Evolutionary conservation across 306 rosid species (phyloP).

Genomic region (Fragaria iinumae): DNA sequence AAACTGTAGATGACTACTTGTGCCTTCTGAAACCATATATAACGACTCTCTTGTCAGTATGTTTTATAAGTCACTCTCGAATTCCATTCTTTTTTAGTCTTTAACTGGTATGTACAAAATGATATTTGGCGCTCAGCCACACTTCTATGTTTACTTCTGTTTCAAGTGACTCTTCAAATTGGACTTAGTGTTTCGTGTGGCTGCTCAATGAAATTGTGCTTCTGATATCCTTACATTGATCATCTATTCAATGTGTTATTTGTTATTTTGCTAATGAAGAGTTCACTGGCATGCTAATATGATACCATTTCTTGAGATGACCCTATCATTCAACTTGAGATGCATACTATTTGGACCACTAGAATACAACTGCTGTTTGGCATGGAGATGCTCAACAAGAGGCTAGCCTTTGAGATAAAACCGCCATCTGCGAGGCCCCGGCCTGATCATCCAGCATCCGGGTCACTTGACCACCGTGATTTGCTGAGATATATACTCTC

Average conservation of each 20-base stretch:
- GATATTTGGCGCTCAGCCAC: conserved; percentile 20
- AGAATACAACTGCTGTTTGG: too few relatives aligned
- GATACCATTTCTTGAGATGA: too few relatives aligned
- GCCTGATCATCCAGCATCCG: too few relatives aligned
- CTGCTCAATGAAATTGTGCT: conserved; percentile 5
- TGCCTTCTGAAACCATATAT: conserved; percentile 8
- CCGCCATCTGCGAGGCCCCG: too few relatives aligned
- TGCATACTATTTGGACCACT: too few relatives aligned
- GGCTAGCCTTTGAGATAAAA: too few relatives aligned
- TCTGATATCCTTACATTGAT: background rate
- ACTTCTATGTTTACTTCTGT: conserved; percentile 13
- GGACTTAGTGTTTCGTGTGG: conserved; percentile 19
- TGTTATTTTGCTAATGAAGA: background rate
- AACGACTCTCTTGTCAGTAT: conserved; percentile 13
- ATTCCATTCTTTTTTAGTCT: conserved; percentile 39
- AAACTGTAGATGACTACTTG: conserved; percentile 14
- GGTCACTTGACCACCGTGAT: too few relatives aligned
- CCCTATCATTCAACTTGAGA: too few relatives aligned
- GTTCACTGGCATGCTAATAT: too few relatives aligned
- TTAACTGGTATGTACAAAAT: conserved; percentile 38
- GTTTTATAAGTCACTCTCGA: conserved; percentile 14
- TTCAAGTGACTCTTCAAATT: conserved; percentile 12
- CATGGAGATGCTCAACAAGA: too few relatives aligned
- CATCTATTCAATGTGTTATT: background rate
- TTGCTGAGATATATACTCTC: too few relatives aligned